Evolutionary conservation across 169 alveolate genomes (phyloP).

Genomic region (Besnoitia besnoiti): DNA sequence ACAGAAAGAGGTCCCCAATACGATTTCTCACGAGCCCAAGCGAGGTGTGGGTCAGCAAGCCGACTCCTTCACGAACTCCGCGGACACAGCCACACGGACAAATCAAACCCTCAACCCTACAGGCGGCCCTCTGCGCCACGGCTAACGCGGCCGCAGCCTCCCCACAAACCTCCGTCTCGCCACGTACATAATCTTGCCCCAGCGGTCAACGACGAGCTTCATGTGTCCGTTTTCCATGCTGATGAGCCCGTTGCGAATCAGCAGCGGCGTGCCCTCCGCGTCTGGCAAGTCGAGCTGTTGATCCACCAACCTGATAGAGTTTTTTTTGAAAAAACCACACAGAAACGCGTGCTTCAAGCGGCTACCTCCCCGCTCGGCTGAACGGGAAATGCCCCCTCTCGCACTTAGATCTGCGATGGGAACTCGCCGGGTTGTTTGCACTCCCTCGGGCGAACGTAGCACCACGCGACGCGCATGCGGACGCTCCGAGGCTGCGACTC

Average conservation of each 20-base stretch:
- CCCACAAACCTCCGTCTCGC: background rate
- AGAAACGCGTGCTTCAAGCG: too few relatives aligned
- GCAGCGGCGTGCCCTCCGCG: constrained; percentile 51
- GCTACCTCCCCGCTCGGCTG: too few relatives aligned
- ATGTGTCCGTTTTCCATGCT: constrained; percentile 64
- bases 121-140: background rate
- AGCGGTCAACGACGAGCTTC: constrained; percentile 61
- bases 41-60: too few relatives aligned
- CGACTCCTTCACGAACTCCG: background rate
- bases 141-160: background rate
- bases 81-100: background rate
- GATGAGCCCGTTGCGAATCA: constrained; percentile 55
- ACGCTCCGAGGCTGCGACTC: too few relatives aligned
- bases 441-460: too few relatives aligned
- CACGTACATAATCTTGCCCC: constrained; percentile 63
- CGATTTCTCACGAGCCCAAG: too few relatives aligned
- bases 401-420: too few relatives aligned
- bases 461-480: too few relatives aligned
- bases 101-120: background rate
- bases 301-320: constrained; percentile 57
- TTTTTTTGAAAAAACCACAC: too few relatives aligned
- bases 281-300: constrained; percentile 62
- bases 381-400: too few relatives aligned
- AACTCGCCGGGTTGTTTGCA: too few relatives aligned
- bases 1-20: too few relatives aligned